A percentile compares a stretch with the other conserved stretches of the same genome.
Evolutionary conservation across 2,329 filamentous ascomycete genomes (phyloP).

Genomic region (Alternaria incomplexa): DNA sequence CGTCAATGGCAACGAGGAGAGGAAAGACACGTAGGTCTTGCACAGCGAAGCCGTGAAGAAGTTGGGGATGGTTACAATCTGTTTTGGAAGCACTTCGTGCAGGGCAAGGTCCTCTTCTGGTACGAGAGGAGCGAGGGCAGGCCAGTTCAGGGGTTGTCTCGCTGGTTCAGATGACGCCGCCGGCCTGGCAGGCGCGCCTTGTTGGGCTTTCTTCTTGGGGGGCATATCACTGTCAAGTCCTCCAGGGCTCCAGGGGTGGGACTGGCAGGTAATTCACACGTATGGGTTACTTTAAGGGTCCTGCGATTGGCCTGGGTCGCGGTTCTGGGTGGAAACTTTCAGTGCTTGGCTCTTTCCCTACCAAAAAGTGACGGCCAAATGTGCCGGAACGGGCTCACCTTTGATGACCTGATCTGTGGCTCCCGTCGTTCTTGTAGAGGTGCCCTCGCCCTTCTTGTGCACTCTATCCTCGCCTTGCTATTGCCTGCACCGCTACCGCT

Average conservation of each 20-base stretch:
- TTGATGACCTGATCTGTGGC: background rate
- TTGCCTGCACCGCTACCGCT: background rate
- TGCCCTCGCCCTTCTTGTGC: background rate
- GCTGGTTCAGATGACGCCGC: slow-evolving; percentile 1
- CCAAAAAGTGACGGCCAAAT: background rate
- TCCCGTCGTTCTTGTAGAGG: background rate
- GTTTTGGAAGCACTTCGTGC: slow-evolving; percentile 63
- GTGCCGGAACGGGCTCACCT: background rate
- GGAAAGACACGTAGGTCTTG: slow-evolving; percentile 76
- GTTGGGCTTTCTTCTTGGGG: slow-evolving; percentile 38
- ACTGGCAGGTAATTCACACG: background rate
- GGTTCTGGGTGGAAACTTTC: background rate
- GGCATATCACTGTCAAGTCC: slow-evolving; percentile 26
- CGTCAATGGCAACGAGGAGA: slow-evolving; percentile 71
- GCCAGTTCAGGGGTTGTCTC: slow-evolving; percentile 66
- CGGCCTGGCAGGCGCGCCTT: slow-evolving; percentile 4
- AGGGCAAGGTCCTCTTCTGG: slow-evolving; percentile 69
- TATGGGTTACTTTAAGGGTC: background rate
- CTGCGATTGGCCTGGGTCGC: background rate
- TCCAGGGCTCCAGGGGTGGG: background rate
- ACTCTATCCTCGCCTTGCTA: background rate
- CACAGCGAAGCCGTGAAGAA: slow-evolving; percentile 79
- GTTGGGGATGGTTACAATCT: slow-evolving; percentile 74
- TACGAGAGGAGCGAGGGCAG: slow-evolving; percentile 70
- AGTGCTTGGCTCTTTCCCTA: slow-evolving; percentile 3